These are phyloP conservation scores for Debaryomyces psychrophilus DNA, from an alignment of 1,139 yeast species.

Conservation along the genomic window DNA sequence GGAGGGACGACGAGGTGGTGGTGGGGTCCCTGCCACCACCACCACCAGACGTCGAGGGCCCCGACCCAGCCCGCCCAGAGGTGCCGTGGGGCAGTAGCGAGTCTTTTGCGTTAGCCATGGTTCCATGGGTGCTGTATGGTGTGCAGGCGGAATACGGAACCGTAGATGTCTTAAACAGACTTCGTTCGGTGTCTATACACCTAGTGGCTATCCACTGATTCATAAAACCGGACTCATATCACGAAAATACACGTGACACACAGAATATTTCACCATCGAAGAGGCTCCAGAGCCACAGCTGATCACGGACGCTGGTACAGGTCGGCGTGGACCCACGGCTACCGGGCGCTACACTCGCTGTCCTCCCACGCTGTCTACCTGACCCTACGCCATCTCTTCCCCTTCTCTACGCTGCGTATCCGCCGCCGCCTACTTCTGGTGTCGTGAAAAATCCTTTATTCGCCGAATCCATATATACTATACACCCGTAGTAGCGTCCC, in stretches of 20 bases:
- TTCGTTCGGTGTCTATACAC: neutral
- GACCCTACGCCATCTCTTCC: no score
- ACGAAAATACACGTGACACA: constrained; percentile 7
- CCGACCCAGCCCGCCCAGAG: neutral
- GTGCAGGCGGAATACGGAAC: neutral
- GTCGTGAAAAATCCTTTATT: neutral
- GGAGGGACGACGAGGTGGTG: constrained; percentile 61
- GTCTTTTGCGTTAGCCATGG: neutral
- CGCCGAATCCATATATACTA: constrained; percentile 3
- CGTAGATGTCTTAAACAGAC: neutral
- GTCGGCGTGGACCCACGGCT: no score
- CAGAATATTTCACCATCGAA: neutral
- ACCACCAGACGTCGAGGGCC: neutral
- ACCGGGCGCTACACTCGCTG: no score
- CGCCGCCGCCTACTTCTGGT: no score
- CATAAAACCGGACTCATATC: neutral
- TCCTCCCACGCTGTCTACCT: no score
- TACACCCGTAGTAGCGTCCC: neutral
- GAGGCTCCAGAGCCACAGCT: neutral
- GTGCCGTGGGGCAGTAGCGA: neutral
- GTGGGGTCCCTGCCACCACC: constrained; percentile 1
- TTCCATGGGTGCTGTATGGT: neutral
- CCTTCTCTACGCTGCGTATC: no score
- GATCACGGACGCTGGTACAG: no score
- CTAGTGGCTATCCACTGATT: constrained; percentile 5